Evolutionary conservation across 2,329 filamentous ascomycete species (phyloP), one percentile per base, ranked within the genome.

Genomic region (Monosporascus sp.): DNA sequence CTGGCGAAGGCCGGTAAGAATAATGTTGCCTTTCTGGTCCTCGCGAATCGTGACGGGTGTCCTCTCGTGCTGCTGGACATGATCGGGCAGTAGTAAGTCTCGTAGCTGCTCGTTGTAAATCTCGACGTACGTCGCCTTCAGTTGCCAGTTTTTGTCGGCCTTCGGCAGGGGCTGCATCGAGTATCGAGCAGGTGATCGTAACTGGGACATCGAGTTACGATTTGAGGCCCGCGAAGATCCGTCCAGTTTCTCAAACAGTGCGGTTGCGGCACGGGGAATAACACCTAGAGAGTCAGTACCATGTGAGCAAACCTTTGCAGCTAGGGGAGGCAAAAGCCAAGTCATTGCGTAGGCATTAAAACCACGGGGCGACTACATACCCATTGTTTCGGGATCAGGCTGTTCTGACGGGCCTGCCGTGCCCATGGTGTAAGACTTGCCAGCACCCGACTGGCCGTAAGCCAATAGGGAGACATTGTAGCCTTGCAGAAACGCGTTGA

Each of bases 371-470:
- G 47, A 50, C 34, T 47, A 73, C 87, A 71, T 80, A 94, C 90
- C 91, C 88, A 93, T 94, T 31, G 83, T 71, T 7, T 86, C 81
- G 31, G 78, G 60, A 62, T 93, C 80, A 25, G 76, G 78, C 65
- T 95, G 88, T 64, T 97, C 92, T 22, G 71, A 71, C 2, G 92
- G 90, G 5, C 91, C 91, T 1, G 93, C 91, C 0, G 94, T 99
- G 53, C 94, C 94, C 94, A 99, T 99, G 0, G 94, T 99, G 68
- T 96, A 97, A 3, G 93, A 97, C 74, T 99, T 99, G 62, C 94
- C 94, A 11, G 94, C 91, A 52, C 94, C 94, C 27, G 94, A 99
- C 75, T 99, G 94, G 60, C 94, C 94, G 66, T 99, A 99, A 47
- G 94, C 94, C 63, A 99, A 77, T 48, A 99, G 84, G 3, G 94